Percentiles rank a stretch among this genome's conserved stretches.
Conservation (phyloP, 1,139 yeast genomes). For the Kurtzmaniella quercitrusa region DNA sequence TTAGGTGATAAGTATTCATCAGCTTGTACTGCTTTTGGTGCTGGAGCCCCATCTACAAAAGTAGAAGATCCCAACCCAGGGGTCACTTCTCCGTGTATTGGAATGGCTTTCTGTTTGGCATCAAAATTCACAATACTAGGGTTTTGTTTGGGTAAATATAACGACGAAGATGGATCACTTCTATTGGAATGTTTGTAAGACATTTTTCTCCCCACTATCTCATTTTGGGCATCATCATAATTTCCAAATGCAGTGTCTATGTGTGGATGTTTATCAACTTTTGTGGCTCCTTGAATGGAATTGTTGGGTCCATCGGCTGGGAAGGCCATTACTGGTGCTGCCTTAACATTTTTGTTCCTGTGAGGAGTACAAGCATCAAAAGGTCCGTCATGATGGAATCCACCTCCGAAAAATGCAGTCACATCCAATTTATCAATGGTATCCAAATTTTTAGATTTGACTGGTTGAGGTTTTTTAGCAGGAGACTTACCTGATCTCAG, state of each 20-base stretch:
- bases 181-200: constrained; percentile 11
- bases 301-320: constrained; percentile 94
- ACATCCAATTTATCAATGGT: constrained; percentile 94
- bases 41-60: constrained; percentile 95
- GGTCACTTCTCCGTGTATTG: constrained; percentile 81
- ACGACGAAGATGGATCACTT: constrained; percentile 17
- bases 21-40: constrained; percentile 42
- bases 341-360: constrained; percentile 74
- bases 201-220: constrained; percentile 29
- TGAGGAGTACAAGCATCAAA: constrained; percentile 98
- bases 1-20: constrained; percentile 25
- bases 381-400: constrained; percentile 98
- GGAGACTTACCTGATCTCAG: constrained; percentile 24
- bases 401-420: constrained; percentile 91
- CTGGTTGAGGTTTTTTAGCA: constrained; percentile 35
- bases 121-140: constrained; percentile 66
- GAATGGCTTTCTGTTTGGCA: constrained; percentile 60
- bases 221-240: constrained; percentile 32
- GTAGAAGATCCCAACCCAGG: constrained; percentile 90
- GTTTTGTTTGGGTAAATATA: constrained; percentile 40
- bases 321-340: constrained; percentile 93
- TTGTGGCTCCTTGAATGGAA: constrained; percentile 64
- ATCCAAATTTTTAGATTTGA: constrained; percentile 64
- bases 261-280: constrained; percentile 48
- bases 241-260: constrained; percentile 62